These are phyloP conservation scores for Populus hybrid DNA, from an alignment of 441 rosid genomes.

Conservation along the genomic window DNA sequence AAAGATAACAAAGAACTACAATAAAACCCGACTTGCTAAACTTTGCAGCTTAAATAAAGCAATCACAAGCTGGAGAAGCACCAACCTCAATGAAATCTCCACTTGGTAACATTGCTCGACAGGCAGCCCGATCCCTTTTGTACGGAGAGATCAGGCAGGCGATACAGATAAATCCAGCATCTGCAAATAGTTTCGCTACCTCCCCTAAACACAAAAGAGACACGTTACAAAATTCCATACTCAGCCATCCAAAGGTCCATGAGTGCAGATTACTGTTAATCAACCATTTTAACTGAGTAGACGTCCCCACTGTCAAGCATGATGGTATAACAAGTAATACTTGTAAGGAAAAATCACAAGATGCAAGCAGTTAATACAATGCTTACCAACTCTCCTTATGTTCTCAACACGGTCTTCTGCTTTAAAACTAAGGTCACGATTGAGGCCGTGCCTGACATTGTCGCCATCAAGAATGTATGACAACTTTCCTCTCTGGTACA, in stretches of 20 bases:
- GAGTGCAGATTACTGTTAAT: neutral
- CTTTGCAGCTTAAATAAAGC: neutral
- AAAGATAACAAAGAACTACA: neutral
- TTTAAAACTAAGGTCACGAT: constrained; percentile 76
- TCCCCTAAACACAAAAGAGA: constrained; percentile 44
- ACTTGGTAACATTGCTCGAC: constrained; percentile 60
- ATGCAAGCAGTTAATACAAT: neutral
- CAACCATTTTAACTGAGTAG: neutral
- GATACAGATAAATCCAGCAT: constrained; percentile 82
- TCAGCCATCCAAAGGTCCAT: neutral
- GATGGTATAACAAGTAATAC: neutral
- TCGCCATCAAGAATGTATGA: constrained; percentile 86
- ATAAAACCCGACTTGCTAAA: neutral
- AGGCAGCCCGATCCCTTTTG: constrained; percentile 69
- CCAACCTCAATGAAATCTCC: constrained; percentile 71
- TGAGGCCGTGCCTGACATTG: constrained; percentile 82
- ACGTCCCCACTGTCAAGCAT: neutral
- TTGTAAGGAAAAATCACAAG: neutral
- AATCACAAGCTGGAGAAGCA: neutral
- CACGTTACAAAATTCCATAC: neutral
- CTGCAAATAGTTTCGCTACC: constrained; percentile 77
- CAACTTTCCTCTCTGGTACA: constrained; percentile 60
- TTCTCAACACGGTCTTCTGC: constrained; percentile 86
- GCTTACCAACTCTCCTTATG: constrained; percentile 82
- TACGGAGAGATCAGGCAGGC: constrained; percentile 94